Percentiles rank a stretch among this genome's conserved stretches.
Conservation (phyloP, 2,329 filamentous ascomycete species). For the Camptophora hylomeconis region DNA sequence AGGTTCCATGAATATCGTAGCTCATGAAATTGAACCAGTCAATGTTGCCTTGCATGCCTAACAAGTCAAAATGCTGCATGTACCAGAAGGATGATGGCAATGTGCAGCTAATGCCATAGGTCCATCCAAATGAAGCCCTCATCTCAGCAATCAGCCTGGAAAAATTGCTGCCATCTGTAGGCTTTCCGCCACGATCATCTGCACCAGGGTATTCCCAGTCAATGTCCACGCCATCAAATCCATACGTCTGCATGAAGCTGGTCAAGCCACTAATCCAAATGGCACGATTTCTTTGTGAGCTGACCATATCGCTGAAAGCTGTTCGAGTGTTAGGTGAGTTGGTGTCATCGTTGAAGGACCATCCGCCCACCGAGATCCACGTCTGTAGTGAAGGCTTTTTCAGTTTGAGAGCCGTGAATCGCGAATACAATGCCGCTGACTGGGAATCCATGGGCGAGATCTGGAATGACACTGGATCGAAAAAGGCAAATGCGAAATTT, state of each 20-base stretch:
- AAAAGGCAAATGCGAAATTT: no score
- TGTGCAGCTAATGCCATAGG: conserved; percentile 12
- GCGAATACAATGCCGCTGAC: no score
- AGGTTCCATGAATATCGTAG: conserved; percentile 20
- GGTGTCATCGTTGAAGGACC: conserved; percentile 9
- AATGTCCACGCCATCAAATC: conserved; percentile 18
- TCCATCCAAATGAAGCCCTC: conserved; percentile 2
- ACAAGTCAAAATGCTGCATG: conserved; percentile 20
- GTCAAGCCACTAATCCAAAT: conserved; percentile 10
- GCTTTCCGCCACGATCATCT: conserved; percentile 10
- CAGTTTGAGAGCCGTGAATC: no score
- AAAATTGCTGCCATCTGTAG: conserved; percentile 13
- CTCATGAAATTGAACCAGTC: conserved; percentile 21
- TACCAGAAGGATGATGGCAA: conserved; percentile 17
- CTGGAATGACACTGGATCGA: no score
- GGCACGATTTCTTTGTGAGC: conserved; percentile 5
- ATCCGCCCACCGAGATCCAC: conserved; percentile 14
- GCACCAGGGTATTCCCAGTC: conserved; percentile 19
- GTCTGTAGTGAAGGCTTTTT: conserved; percentile 10
- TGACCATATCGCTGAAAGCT: conserved; percentile 10
- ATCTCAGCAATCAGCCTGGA: conserved; percentile 9
- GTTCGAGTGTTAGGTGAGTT: no score
- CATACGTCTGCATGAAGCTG: conserved; percentile 15
- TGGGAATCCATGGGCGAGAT: no score
- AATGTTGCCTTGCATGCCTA: conserved; percentile 6